These are phyloP conservation scores for Neurospora sp. DNA, from an alignment of 495 filamentous ascomycete species.

Conservation along the genomic window DNA sequence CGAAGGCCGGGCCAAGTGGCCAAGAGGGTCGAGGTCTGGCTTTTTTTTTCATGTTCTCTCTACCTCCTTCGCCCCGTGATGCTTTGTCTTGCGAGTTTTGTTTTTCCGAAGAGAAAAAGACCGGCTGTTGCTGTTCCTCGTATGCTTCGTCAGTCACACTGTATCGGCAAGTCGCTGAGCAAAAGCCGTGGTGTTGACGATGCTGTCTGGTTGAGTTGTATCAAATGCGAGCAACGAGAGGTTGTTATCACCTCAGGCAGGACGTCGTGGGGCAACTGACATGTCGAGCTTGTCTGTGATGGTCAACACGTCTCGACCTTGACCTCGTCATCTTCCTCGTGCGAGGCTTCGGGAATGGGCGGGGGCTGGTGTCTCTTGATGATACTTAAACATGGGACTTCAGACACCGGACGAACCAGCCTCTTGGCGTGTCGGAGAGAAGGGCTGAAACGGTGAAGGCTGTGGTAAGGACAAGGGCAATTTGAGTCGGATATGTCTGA, in stretches of 20 bases:
- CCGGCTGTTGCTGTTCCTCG: not conserved
- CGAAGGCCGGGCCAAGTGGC: not conserved
- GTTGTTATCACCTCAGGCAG: not conserved
- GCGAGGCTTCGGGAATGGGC: not conserved
- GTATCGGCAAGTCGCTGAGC: not conserved
- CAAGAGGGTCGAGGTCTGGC: not conserved
- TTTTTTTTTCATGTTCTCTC: not conserved
- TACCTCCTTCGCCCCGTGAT: not conserved
- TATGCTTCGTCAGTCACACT: not conserved
- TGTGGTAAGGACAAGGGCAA: not conserved
- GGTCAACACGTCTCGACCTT: not conserved
- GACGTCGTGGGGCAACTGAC: not conserved
- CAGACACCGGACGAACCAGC: not conserved
- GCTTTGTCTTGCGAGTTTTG: not conserved
- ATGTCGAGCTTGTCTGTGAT: not conserved
- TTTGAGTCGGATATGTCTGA: not conserved
- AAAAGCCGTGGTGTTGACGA: not conserved
- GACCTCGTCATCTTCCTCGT: not conserved
- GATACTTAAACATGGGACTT: not conserved
- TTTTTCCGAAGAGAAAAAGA: not conserved
- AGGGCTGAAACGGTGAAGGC: not conserved
- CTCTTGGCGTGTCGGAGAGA: not conserved
- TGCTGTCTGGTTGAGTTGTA: not conserved
- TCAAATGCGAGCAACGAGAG: not conserved
- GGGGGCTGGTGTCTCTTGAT: not conserved